phyloP scores from a whole-genome alignment of 148 eudicot genomes.

The Nepenthes mirabilis region DNA sequence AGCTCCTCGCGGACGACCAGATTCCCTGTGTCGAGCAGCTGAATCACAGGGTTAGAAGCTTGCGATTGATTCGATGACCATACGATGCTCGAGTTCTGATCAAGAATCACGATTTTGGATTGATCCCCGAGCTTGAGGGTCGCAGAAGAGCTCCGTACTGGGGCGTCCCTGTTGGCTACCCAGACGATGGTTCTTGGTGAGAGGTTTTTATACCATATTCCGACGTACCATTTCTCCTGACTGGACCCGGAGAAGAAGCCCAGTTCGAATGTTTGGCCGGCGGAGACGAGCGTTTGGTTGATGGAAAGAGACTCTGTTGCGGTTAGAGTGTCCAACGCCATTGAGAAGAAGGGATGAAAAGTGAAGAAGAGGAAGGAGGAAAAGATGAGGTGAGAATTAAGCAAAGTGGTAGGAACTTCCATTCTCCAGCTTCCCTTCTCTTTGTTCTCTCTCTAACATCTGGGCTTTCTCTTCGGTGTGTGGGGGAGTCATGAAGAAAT shows the following conservation, averaged over 20 bases:
- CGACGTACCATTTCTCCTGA: conserved; percentile 11
- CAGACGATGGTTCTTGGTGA: conserved; percentile 12
- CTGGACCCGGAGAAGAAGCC: conserved; percentile 20
- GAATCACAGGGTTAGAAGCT: conserved; percentile 13
- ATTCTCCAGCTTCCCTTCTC: no score
- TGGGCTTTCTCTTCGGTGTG: no score
- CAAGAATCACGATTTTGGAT: conserved; percentile 10
- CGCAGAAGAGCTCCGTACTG: conserved; percentile 2
- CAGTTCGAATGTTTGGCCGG: conserved; percentile 17
- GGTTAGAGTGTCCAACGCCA: conserved; percentile 18
- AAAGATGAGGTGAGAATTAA: background rate
- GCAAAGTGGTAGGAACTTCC: no score
- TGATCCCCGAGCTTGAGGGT: conserved; percentile 7
- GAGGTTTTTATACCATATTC: conserved; percentile 27
- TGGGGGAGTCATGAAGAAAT: no score
- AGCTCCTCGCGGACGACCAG: conserved; percentile 16
- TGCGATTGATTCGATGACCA: conserved; percentile 7
- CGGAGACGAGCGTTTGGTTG: conserved; percentile 24
- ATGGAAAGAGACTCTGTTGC: conserved; percentile 9
- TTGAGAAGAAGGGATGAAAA: conserved; percentile 7
- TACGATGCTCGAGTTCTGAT: background rate
- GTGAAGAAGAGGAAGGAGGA: background rate
- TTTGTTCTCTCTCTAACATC: no score
- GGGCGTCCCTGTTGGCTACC: conserved; percentile 35
- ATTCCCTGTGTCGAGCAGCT: conserved; percentile 23